These are phyloP conservation scores for Vanrija pseudolonga DNA, from an alignment of 1,284 basidiomycete species.

Conservation along the genomic window DNA sequence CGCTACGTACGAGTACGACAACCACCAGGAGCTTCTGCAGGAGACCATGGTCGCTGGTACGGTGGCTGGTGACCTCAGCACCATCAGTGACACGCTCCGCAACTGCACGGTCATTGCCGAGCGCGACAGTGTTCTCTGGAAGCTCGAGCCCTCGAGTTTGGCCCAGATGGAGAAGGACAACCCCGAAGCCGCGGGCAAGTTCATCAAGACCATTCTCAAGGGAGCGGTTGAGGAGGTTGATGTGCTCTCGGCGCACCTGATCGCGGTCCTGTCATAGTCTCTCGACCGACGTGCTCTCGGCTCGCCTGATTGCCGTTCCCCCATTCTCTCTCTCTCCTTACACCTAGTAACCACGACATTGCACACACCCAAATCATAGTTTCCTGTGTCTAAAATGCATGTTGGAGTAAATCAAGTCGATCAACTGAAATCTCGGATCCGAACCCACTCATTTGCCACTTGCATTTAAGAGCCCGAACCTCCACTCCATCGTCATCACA, in stretches of 20 bases:
- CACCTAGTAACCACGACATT: too few relatives aligned
- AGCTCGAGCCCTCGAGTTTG: conserved; percentile 60
- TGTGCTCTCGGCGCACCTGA: conserved; percentile 43
- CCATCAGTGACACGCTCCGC: conserved; percentile 66
- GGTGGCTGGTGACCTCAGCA: conserved; percentile 80
- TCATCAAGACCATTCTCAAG: conserved; percentile 72
- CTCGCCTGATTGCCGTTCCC: too few relatives aligned
- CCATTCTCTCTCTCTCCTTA: too few relatives aligned
- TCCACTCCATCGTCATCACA: background rate
- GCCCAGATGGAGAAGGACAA: conserved; percentile 61
- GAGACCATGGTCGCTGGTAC: conserved; percentile 92
- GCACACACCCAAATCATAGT: background rate
- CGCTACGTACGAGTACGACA: conserved; percentile 72
- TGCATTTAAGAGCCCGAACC: background rate
- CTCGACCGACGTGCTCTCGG: too few relatives aligned
- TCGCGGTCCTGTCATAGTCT: conserved; percentile 42
- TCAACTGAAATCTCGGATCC: conserved; percentile 5
- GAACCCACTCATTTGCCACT: conserved; percentile 1
- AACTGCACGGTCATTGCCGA: conserved; percentile 86
- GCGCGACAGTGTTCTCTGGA: conserved; percentile 73
- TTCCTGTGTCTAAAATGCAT: background rate
- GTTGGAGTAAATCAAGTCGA: background rate
- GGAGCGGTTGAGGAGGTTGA: conserved; percentile 54
- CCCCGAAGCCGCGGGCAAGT: conserved; percentile 62
- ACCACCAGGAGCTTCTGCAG: conserved; percentile 63